Base-by-base conservation (phyloP, 129 eudicot genomes). In the Smallanthus sonchifolius region DNA sequence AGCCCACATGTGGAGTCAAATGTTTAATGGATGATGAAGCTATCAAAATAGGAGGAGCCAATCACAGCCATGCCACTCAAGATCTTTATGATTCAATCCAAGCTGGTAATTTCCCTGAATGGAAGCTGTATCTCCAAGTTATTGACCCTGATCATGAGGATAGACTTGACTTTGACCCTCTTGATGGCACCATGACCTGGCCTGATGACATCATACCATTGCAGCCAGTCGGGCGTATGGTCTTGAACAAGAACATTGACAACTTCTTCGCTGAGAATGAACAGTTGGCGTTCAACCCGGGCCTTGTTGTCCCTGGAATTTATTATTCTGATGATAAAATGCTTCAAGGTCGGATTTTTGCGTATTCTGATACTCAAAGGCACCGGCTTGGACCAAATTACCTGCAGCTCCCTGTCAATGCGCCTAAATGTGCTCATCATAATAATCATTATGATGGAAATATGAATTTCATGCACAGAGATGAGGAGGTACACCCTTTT, bases 141-240 rank as follows among this genome's bases (percentile, higher is more conserved):
- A 89, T 89, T 10, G 92, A 89, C 57, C 92, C 96, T 7, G 92
- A 81, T 60, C 85, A 85, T 16, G 96, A 87, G 69, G 92, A 89
- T 60, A 75, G 83, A 54, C 87, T 90, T 40, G 96, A 90, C 70
- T 90, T 90, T 13, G 96, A 90, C 82, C 96, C 92, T 0, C 92
- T 90, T 49, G 96, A 90, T 45, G 90, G 84, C 15, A 90, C 92
- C 51, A 87, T 84, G 88, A 83, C 87, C 7, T 90, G 96, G 92
- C 96, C 96, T 1, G 96, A 90, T 44, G 92, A 90, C 77, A 77
- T 90, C 47, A 43, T 90, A 20, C 96, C 96, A 0, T 61, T 90
- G 77, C 96, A 90, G 84, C 89, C 97, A 2, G 97, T 91, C 44
- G 97, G 97, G 2, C 89, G 97, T 40, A 44, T 91, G 87, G 97